Evolutionary conservation across 257 asterid species (phyloP).

Genomic region (Mentha longifolia): DNA sequence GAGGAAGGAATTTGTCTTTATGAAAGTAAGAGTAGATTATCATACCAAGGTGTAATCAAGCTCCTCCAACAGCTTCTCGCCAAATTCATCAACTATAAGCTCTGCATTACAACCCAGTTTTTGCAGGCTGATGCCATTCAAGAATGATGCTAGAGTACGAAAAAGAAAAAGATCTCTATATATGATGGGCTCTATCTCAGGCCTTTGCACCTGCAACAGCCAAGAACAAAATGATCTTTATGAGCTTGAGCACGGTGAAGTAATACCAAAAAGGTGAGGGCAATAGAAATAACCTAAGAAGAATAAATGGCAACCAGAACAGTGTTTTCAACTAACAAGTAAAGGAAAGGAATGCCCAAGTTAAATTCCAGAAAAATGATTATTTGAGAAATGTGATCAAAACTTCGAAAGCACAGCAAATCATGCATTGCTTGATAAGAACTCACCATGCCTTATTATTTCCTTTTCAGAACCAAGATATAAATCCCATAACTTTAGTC

Average conservation of each 20-base stretch:
- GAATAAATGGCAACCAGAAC: constrained; percentile 26
- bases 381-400: constrained; percentile 19
- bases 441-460: background rate
- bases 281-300: constrained; percentile 18
- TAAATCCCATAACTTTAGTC: constrained; percentile 2
- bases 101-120: constrained; percentile 97
- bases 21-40: constrained; percentile 31
- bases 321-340: constrained; percentile 23
- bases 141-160: constrained; percentile 96
- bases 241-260: constrained; percentile 19
- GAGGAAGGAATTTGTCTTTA: background rate
- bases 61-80: constrained; percentile 99
- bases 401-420: constrained; percentile 20
- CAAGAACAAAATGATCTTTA: constrained; percentile 25
- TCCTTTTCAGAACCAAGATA: constrained; percentile 1
- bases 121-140: constrained; percentile 94
- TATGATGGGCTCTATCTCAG: constrained; percentile 95
- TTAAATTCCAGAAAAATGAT: constrained; percentile 30
- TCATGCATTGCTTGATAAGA: constrained; percentile 3
- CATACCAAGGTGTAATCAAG: constrained; percentile 93
- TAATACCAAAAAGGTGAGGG: constrained; percentile 16
- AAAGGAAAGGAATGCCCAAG: constrained; percentile 19
- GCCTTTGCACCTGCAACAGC: constrained; percentile 87
- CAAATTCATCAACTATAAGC: constrained; percentile 98
- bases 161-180: constrained; percentile 96